Percentiles rank a stretch among this genome's conserved stretches.
Conservation (phyloP, 2,329 filamentous ascomycete species). For the Coniochaeta prunicola region DNA sequence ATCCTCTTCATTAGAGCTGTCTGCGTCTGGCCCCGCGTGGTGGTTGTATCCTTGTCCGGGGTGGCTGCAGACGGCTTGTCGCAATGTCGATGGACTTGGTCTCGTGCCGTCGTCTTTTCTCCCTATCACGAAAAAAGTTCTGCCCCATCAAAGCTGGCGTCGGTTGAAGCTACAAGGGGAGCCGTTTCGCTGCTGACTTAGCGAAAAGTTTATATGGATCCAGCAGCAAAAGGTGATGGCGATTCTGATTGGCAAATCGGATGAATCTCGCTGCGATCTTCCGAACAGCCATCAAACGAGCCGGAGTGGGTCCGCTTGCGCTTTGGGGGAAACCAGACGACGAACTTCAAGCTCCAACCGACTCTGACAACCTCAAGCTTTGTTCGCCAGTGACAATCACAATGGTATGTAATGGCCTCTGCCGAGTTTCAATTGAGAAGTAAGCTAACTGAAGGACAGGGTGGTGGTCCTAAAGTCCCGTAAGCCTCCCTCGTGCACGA, state of each 20-base stretch:
- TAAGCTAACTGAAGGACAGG: neutral
- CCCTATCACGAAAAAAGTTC: conserved; percentile 19
- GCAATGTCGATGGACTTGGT: neutral
- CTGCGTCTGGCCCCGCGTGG: neutral
- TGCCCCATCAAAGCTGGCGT: conserved; percentile 12
- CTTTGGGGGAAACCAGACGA: neutral
- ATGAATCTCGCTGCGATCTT: neutral
- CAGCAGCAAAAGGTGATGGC: neutral
- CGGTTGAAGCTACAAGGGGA: conserved; percentile 1
- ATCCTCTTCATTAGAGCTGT: conserved; percentile 48
- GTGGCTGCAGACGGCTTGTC: conserved; percentile 3
- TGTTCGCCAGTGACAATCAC: neutral
- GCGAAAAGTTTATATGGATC: neutral
- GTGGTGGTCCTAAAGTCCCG: conserved; percentile 15
- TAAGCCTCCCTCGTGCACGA: conserved; percentile 12
- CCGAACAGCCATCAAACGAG: neutral
- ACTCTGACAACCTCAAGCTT: neutral
- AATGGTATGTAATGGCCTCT: neutral
- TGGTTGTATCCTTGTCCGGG: neutral
- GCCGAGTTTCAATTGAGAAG: neutral
- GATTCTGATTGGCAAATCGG: neutral
- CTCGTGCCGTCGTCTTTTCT: conserved; percentile 2
- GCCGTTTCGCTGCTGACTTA: neutral
- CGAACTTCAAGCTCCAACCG: neutral
- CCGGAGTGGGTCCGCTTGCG: neutral